Percentiles rank a stretch among this genome's conserved stretches.
These are phyloP conservation scores for Ceratobasidium papillatum DNA, from an alignment of 1,284 basidiomycete species.

Conservation along the genomic window DNA sequence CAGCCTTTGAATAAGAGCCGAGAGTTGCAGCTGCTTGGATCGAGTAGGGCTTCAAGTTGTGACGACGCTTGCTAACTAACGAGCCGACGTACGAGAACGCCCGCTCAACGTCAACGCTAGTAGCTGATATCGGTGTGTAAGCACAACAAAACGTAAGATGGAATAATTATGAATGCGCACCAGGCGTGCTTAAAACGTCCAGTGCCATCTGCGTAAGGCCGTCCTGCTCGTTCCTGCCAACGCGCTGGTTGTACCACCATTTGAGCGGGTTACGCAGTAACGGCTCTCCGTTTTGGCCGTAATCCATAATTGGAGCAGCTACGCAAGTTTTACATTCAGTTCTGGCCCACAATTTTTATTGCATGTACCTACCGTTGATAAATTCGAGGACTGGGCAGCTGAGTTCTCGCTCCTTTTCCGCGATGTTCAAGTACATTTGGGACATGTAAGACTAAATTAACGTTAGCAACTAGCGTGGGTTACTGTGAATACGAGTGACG, in stretches of 20 bases:
- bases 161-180: neutral
- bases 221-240: neutral
- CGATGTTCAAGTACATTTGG: neutral
- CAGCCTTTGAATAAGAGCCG: slow-evolving; percentile 5
- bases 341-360: neutral
- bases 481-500: neutral
- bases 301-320: neutral
- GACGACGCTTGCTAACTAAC: neutral
- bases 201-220: slow-evolving; percentile 19
- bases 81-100: slow-evolving; percentile 4
- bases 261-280: neutral
- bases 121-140: neutral
- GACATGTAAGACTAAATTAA: neutral
- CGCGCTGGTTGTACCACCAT: slow-evolving; percentile 18
- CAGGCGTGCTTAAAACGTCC: slow-evolving; percentile 6
- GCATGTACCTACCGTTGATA: neutral
- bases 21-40: slow-evolving; percentile 12
- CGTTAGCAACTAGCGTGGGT: neutral
- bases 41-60: neutral
- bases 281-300: neutral
- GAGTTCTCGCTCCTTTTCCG: neutral
- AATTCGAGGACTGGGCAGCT: neutral
- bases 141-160: no score
- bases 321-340: neutral
- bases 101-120: slow-evolving; percentile 15